Percentiles rank a stretch among this genome's conserved stretches.
These are phyloP conservation scores for Ustilago curta DNA, from an alignment of 1,284 basidiomycete species.

Conservation along the genomic window DNA sequence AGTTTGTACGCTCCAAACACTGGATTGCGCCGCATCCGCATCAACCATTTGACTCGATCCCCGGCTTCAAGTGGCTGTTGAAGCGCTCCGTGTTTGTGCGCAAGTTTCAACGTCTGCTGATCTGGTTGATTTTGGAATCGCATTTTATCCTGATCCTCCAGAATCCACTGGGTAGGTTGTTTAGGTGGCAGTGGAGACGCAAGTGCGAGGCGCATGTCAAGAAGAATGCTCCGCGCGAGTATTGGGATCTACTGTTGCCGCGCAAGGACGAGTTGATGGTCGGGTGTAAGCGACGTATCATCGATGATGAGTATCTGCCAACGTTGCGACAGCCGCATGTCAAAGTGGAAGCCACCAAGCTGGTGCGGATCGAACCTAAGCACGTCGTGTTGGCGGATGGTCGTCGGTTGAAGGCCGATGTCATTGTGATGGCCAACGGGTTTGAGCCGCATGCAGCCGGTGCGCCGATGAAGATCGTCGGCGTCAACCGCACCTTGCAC, in stretches of 20 bases:
- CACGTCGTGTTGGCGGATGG: constrained; percentile 62
- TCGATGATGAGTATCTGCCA: constrained; percentile 64
- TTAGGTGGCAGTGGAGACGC: constrained; percentile 52
- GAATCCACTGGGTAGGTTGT: constrained; percentile 42
- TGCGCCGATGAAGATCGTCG: constrained; percentile 60
- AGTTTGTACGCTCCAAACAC: constrained; percentile 65
- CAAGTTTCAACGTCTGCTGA: constrained; percentile 52
- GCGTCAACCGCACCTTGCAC: constrained; percentile 43
- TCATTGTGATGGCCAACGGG: constrained; percentile 67
- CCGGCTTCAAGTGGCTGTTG: constrained; percentile 62
- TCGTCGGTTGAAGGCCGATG: constrained; percentile 61
- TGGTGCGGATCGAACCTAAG: constrained; percentile 58
- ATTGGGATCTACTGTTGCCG: constrained; percentile 62
- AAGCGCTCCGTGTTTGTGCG: constrained; percentile 46
- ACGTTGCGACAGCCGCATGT: constrained; percentile 56
- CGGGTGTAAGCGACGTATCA: constrained; percentile 64
- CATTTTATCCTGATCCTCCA: constrained; percentile 55
- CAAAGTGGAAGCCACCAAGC: constrained; percentile 50
- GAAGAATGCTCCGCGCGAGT: constrained; percentile 62
- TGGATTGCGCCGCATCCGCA: constrained; percentile 59
- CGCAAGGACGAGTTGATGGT: constrained; percentile 55
- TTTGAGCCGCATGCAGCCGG: constrained; percentile 57
- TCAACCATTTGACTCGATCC: constrained; percentile 47
- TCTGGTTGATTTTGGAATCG: constrained; percentile 61
- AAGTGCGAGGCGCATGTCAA: constrained; percentile 55